These are phyloP conservation scores for Glebionis coronaria DNA, from an alignment of 129 eudicot species.

Conservation along the genomic window DNA sequence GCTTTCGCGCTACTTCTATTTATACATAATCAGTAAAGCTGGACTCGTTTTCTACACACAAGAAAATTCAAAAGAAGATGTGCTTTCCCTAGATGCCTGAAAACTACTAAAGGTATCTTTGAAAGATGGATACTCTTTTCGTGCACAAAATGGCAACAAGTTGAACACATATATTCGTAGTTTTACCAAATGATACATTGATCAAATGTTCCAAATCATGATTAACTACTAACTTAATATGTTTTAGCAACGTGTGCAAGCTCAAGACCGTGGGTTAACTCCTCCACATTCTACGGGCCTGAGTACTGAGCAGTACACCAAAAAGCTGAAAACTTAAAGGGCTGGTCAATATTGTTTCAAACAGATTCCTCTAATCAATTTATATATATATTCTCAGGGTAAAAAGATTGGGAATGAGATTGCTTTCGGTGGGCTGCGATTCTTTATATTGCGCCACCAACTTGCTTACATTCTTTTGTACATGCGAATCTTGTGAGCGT, in stretches of 20 bases:
- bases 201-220: not conserved
- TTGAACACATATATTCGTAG: conserved; percentile 39
- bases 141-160: conserved; percentile 39
- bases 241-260: conserved; percentile 35
- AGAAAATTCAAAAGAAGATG: conserved; percentile 42
- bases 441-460: conserved; percentile 42
- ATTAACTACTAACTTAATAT: conserved; percentile 25
- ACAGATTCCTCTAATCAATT: conserved; percentile 34
- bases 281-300: conserved; percentile 37
- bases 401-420: conserved; percentile 44
- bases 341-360: conserved; percentile 40
- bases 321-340: conserved; percentile 31
- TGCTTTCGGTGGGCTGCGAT: conserved; percentile 49
- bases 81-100: conserved; percentile 50
- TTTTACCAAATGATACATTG: conserved; percentile 15
- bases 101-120: conserved; percentile 41
- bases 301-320: conserved; percentile 30
- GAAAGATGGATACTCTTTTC: conserved; percentile 39
- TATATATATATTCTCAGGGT: conserved; percentile 40
- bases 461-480: conserved; percentile 23
- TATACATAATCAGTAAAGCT: conserved; percentile 36
- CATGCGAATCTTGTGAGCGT: conserved; percentile 25
- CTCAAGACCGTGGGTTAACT: conserved; percentile 29
- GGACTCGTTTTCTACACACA: conserved; percentile 25
- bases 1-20: conserved; percentile 41